Base-by-base conservation (phyloP, 2,329 filamentous ascomycete genomes). In the Microdochium paspali region DNA sequence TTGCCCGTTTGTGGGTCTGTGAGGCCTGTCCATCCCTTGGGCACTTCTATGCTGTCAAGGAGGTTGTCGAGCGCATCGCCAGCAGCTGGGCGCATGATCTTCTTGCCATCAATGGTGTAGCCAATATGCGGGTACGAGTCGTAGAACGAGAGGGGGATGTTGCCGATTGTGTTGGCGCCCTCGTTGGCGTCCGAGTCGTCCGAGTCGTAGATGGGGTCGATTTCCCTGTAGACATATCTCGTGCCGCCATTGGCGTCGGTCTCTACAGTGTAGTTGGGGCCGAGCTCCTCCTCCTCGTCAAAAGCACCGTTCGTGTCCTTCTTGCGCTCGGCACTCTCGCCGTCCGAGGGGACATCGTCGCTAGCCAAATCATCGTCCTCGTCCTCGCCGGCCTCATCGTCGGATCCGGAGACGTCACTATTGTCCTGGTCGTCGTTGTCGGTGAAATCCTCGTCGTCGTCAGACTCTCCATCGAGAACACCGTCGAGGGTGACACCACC, bases 41-140 rank as follows among this genome's bases (percentile, higher is more conserved):
- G 93, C 30, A 98, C 75, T 61, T 98, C 93, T 58, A 98, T 98
- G 67, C 87, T 96, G 59, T 98, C 91, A 10, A 98, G 75, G 40
- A 98, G 76, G 12, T 90, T 89, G 72, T 98, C 93, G 26, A 98
- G 72, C 30, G 93, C 93, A 63, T 95, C 86, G 46, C 91, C 91
- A 56, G 90, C 91, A 3, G 94, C 93, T 6, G 93, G 93, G 46
- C 93, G 85, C 83, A 95, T 87, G 54, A 98, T 95, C 67, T 87
- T 94, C 77, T 94, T 96, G 66, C 93, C 93, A 66, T 98, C 95
- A 71, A 98, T 97, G 59, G 96, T 88, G 69, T 98, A 98, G 50
- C 93, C 93, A 62, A 98, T 96, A 64, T 98, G 93, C 45, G 93
- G 93, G 63, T 96, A 98, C 30, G 88, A 86, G 65, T 98, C 93